Evolutionary conservation across 179 eudicot species (phyloP).

Genomic region (Beta lomatogona): DNA sequence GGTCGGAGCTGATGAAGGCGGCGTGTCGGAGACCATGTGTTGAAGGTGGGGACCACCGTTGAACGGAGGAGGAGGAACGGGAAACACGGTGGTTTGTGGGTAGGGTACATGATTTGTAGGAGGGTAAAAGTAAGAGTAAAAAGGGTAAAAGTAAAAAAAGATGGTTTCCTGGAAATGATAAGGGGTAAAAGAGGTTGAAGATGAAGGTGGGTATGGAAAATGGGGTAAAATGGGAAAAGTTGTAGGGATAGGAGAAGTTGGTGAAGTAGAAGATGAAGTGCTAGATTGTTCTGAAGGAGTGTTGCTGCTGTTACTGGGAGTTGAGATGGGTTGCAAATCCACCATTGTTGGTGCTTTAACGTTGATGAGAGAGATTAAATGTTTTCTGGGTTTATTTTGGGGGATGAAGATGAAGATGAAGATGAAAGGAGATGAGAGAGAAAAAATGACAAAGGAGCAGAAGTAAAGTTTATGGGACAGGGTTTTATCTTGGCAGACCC

Average conservation of each 20-base stretch:
- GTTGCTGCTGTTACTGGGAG: neutral
- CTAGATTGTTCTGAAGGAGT: neutral
- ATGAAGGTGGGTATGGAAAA: neutral
- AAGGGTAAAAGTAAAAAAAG: neutral
- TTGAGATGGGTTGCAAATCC: slow-evolving; percentile 10
- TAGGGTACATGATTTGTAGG: too few species aligned
- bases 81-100: neutral
- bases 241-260: slow-evolving; percentile 6
- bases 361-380: neutral
- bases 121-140: neutral
- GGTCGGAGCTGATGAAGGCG: neutral
- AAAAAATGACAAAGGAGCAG: neutral
- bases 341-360: slow-evolving; percentile 21
- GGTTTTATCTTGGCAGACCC: neutral
- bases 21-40: neutral
- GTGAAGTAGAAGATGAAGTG: neutral
- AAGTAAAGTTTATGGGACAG: neutral
- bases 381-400: neutral
- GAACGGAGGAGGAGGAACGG: too few species aligned
- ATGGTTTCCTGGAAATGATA: neutral
- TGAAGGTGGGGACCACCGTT: neutral
- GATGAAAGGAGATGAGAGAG: neutral
- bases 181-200: neutral
- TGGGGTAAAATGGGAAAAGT: neutral
- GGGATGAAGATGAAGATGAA: too few species aligned